phyloP scores from a whole-genome alignment of 495 filamentous ascomycete species.

The Neurospora discreta region DNA sequence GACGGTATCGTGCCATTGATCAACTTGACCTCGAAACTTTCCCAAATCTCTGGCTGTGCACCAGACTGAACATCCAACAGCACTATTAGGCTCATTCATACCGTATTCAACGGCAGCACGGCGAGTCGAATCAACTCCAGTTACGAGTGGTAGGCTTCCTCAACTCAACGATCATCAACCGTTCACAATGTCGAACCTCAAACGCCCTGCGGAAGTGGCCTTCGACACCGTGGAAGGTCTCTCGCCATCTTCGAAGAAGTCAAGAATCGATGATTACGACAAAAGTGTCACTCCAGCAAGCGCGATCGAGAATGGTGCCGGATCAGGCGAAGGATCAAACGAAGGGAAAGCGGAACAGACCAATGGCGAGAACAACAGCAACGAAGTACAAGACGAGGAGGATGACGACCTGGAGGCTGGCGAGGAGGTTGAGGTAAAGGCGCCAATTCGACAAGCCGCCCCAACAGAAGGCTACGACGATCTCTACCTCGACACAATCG shows the following conservation, averaged over 20 bases:
- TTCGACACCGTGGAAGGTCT: conserved; percentile 51
- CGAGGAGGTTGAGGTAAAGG: conserved; percentile 34
- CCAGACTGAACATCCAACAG: background rate
- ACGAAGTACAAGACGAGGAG: conserved; percentile 1
- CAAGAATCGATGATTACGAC: conserved; percentile 49
- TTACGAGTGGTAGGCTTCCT: too few species aligned
- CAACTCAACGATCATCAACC: background rate
- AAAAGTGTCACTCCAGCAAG: conserved; percentile 22
- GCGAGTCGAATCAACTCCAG: background rate
- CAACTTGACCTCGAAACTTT: background rate
- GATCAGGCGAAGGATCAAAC: conserved; percentile 20
- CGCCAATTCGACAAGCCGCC: conserved; percentile 52
- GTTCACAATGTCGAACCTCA: conserved; percentile 43
- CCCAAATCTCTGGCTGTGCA: background rate
- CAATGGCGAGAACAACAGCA: background rate
- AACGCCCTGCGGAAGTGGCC: conserved; percentile 65
- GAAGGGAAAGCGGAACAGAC: background rate
- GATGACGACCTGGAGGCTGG: conserved; percentile 8
- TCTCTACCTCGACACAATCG: conserved; percentile 95
- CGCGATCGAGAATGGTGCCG: conserved; percentile 20
- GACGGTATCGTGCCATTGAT: background rate
- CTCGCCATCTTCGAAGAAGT: conserved; percentile 70
- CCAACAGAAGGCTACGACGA: conserved; percentile 87
- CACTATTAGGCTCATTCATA: background rate
- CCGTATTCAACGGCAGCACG: background rate